Evolutionary conservation across 108 stramenopile species (phyloP), one percentile per base, ranked within the genome.

Genomic region (Cyclostephanos invisitatus): DNA sequence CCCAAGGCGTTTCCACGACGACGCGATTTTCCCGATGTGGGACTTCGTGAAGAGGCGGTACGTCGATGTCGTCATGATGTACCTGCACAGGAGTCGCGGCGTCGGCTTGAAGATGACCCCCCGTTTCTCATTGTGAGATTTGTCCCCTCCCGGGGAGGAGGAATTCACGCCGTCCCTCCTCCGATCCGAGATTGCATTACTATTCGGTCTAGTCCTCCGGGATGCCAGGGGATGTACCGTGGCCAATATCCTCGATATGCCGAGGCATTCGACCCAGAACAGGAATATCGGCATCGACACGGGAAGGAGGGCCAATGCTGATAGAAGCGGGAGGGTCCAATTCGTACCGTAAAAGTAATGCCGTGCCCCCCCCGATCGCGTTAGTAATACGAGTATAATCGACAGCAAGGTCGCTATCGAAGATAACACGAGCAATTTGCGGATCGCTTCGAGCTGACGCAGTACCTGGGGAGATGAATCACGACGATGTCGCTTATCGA

Each of bases 161-260:
- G 40, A 55, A 14, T 7, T 18, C n/a, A 11, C 36, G 18, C 36
- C 40, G 60, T 36, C n/a, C n/a, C n/a, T n/a, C n/a, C n/a, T n/a
- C n/a, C n/a, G n/a, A n/a, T n/a, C n/a, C n/a, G n/a, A n/a, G n/a
- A n/a, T n/a, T n/a, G n/a, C n/a, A n/a, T n/a, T n/a, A n/a, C n/a
- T n/a, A 17, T 20, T 62, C 44, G 50, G 48, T 64, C 44, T 51
- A 15, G 50, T 32, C 12, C 28, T 28, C 36, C 55, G 54, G 42
- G 62, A 69, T 9, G 89, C 84, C 55, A 81, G 78, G 3, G 88
- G 90, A 74, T 94, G 90, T 27, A 88, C 87, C 0, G 84, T 77
- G 17, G 75, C 81, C 51, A 94, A 65, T 63, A 94, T 90, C 27
- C 89, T 64, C 5, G 93, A 87, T 14, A 87, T 89, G 18, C 89